Evolutionary conservation across 371 early-diverging fungal species (phyloP).

Genomic region (Apophysomyces variabilis): DNA sequence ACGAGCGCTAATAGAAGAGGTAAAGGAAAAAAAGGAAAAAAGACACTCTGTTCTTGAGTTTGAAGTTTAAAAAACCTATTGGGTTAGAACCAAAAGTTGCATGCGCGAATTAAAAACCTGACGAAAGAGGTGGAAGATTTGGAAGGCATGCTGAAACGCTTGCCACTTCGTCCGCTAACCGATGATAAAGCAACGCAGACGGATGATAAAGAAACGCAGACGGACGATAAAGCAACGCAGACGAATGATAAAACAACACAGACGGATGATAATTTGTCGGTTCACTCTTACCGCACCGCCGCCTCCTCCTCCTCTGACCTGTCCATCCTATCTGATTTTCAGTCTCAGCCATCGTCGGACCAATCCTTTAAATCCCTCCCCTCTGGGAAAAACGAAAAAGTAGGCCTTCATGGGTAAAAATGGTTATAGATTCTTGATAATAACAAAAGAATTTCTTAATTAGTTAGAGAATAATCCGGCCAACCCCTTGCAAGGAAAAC

Average conservation of each 20-base stretch:
- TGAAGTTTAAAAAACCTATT: no score
- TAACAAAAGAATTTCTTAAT: not conserved
- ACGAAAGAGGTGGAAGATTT: not conserved
- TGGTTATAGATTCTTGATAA: not conserved
- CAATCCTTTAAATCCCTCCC: no score
- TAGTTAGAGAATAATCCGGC: not conserved
- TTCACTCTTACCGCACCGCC: no score
- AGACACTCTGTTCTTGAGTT: no score
- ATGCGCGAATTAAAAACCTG: conserved; percentile 16
- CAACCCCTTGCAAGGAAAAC: conserved; percentile 1
- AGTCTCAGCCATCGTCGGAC: no score
- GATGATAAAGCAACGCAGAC: not conserved
- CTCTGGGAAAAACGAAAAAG: not conserved
- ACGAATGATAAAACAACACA: not conserved
- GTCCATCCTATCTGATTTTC: no score
- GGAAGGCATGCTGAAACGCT: not conserved
- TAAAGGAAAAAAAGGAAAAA: not conserved
- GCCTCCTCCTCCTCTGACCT: no score
- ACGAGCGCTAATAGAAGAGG: conserved; percentile 22
- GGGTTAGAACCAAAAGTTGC: conserved; percentile 20
- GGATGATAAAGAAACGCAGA: not conserved
- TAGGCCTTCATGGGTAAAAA: not conserved
- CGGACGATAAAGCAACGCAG: not conserved
- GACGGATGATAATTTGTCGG: no score
- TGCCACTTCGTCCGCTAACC: not conserved